phyloP scores from a whole-genome alignment of 257 asterid species.

The Jaltomata sinuosa region DNA sequence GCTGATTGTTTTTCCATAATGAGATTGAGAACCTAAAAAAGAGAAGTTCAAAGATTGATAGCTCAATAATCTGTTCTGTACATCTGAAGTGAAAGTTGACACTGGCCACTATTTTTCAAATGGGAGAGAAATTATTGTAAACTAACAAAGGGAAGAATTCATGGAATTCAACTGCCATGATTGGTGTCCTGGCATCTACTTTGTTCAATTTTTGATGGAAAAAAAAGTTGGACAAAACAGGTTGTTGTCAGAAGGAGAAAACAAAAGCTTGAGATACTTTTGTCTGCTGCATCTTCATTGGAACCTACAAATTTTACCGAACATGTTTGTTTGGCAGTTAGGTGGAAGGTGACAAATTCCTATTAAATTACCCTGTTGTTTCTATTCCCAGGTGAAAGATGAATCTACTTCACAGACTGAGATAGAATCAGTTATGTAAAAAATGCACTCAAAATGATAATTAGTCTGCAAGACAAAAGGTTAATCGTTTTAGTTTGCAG shows the following conservation, averaged over 20 bases:
- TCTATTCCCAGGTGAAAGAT: not conserved
- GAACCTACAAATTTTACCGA: not conserved
- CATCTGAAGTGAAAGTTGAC: not conserved
- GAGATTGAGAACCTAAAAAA: not conserved
- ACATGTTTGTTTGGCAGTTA: not conserved
- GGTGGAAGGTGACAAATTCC: not conserved
- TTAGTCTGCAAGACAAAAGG: not conserved
- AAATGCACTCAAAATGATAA: not conserved
- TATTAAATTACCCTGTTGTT: not conserved
- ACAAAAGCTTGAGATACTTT: not conserved
- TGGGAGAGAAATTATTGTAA: not conserved
- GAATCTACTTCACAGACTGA: not conserved
- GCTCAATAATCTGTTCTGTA: not conserved
- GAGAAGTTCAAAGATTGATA: not conserved
- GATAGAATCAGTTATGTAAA: not conserved
- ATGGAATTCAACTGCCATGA: not conserved
- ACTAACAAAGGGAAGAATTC: not conserved
- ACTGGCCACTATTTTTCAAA: not conserved
- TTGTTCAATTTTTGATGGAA: not conserved
- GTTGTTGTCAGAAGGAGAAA: not conserved
- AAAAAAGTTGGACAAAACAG: not conserved
- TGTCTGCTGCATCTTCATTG: not conserved
- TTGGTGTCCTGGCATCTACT: not conserved
- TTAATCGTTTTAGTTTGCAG: not conserved
- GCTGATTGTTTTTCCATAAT: not conserved